These are phyloP conservation scores for Mycosphaerelloides madeirae DNA, from an alignment of 2,329 filamentous ascomycete genomes.

Conservation along the genomic window DNA sequence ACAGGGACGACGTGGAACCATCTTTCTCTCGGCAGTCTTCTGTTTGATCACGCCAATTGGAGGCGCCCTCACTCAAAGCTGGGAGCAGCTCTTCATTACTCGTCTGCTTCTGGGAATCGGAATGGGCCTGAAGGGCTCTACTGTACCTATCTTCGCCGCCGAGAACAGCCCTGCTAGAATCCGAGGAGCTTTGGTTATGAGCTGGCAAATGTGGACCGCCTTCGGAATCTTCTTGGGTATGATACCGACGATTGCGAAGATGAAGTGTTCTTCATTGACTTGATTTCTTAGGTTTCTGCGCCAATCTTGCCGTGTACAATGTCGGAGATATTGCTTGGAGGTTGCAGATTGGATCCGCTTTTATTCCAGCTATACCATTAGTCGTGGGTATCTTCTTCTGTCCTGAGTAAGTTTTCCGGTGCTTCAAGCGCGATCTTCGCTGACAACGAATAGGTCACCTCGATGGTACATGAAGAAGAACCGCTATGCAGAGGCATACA, in stretches of 20 bases:
- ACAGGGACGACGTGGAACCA: conserved; percentile 34
- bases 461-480: conserved; percentile 42
- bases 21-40: conserved; percentile 45
- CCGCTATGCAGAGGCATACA: conserved; percentile 45
- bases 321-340: conserved; percentile 40
- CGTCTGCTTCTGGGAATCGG: conserved; percentile 38
- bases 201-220: conserved; percentile 48
- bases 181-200: conserved; percentile 54
- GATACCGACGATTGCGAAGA: too few relatives aligned
- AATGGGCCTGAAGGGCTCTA: conserved; percentile 43
- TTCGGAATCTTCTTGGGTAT: conserved; percentile 42
- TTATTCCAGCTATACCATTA: conserved; percentile 45
- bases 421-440: neutral
- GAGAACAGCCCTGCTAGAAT: conserved; percentile 54
- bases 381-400: conserved; percentile 39
- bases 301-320: conserved; percentile 40
- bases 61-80: conserved; percentile 57
- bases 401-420: conserved; percentile 33
- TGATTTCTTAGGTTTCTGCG: conserved; percentile 33
- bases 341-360: conserved; percentile 44
- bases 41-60: conserved; percentile 65
- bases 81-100: conserved; percentile 38
- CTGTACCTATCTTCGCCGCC: conserved; percentile 48
- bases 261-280: too few relatives aligned
- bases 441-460: conserved; percentile 7